A percentile compares a stretch with the other conserved stretches of the same genome.
Evolutionary conservation across 768 basidiomycete genomes (phyloP).

Genomic region (Rhodosporidiobolus odoratus): DNA sequence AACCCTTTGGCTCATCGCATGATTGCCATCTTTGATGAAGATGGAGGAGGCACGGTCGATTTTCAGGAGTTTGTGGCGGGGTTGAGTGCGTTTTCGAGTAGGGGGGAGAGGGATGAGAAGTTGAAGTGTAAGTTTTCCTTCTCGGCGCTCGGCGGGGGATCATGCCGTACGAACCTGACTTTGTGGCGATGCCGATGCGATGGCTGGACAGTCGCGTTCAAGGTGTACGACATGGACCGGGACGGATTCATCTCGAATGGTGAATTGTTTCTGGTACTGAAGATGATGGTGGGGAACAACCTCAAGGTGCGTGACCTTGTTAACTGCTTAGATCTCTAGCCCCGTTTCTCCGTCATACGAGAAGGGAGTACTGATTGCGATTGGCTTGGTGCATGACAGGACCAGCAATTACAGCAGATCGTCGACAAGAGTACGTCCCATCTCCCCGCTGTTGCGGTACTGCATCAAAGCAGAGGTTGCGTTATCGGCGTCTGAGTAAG

Average conservation of each 20-base stretch:
- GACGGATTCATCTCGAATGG: conserved; percentile 98
- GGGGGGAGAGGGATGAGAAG: conserved; percentile 95
- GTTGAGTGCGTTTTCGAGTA: conserved; percentile 91
- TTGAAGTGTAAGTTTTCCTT: conserved; percentile 65
- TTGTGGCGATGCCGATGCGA: no score
- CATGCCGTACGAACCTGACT: no score
- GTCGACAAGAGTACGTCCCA: conserved; percentile 74
- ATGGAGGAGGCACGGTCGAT: conserved; percentile 84
- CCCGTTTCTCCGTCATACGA: no score
- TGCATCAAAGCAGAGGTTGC: not conserved
- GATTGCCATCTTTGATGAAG: conserved; percentile 99
- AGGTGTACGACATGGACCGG: conserved; percentile 97
- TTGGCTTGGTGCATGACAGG: conserved; percentile 53
- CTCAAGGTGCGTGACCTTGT: conserved; percentile 81
- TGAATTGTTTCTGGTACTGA: conserved; percentile 93
- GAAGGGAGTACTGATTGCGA: no score
- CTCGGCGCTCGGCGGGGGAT: no score
- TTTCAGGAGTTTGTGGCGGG: conserved; percentile 99
- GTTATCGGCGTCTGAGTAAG: not conserved
- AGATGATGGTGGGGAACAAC: conserved; percentile 99
- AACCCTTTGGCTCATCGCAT: conserved; percentile 93
- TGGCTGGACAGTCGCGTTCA: conserved; percentile 79
- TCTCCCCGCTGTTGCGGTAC: not conserved
- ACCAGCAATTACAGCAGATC: conserved; percentile 97
- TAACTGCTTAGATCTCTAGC: not conserved